Conservation (phyloP, 768 basidiomycete species). For the Boletus rex-veris region DNA sequence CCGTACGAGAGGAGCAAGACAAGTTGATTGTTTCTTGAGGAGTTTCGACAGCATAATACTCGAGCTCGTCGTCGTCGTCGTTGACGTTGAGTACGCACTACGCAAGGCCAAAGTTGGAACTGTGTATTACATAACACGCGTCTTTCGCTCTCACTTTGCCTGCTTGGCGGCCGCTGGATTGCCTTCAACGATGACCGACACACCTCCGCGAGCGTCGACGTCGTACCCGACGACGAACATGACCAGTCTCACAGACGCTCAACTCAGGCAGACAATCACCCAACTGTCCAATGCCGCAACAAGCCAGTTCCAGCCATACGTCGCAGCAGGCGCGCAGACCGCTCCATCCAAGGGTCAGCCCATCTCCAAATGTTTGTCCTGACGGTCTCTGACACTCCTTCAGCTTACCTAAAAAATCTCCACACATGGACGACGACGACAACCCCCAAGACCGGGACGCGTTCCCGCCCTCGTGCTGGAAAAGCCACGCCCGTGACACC, state of each 20-base stretch:
- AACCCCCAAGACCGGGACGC: constrained; percentile 39
- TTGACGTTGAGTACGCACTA: neutral
- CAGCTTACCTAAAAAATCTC: constrained; percentile 67
- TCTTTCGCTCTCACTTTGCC: neutral
- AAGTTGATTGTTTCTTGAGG: constrained; percentile 1
- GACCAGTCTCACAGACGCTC: constrained; percentile 54
- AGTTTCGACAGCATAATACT: constrained; percentile 20
- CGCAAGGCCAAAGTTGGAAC: neutral
- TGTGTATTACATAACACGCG: constrained; percentile 27
- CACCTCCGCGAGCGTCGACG: constrained; percentile 25
- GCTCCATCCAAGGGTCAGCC: constrained; percentile 29
- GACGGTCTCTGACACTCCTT: constrained; percentile 13
- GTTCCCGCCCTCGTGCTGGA: constrained; percentile 36
- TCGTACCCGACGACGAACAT: constrained; percentile 35
- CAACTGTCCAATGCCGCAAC: constrained; percentile 44
- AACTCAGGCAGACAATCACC: constrained; percentile 59
- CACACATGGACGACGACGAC: constrained; percentile 56
- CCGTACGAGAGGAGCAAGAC: constrained; percentile 1
- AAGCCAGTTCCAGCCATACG: constrained; percentile 35
- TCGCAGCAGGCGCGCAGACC: constrained; percentile 28
- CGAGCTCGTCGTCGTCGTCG: neutral
- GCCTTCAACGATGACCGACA: constrained; percentile 26
- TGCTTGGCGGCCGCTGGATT: neutral
- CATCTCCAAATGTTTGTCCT: neutral
- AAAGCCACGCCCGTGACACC: constrained; percentile 40